Conservation (phyloP, 2,329 filamentous ascomycete species). For the Penicillium sp. region DNA sequence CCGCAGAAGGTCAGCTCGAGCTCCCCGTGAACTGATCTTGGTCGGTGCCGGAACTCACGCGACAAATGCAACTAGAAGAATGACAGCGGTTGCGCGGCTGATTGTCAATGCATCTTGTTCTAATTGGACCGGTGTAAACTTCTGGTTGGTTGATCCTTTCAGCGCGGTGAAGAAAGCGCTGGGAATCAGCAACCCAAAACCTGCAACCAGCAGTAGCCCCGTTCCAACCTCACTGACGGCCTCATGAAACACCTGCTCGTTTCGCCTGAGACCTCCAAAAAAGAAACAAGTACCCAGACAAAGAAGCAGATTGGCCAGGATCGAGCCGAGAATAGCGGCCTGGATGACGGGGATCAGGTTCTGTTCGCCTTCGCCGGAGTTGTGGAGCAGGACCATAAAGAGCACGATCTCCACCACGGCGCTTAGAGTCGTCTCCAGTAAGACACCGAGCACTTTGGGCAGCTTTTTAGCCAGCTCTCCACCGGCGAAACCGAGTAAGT, state of each 20-base stretch:
- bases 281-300: constrained; percentile 79
- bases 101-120: constrained; percentile 55
- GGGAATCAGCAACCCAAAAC: constrained; percentile 47
- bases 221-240: constrained; percentile 74
- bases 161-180: constrained; percentile 46
- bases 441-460: constrained; percentile 58
- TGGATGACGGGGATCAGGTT: constrained; percentile 63
- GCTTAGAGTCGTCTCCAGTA: constrained; percentile 56
- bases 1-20: not conserved
- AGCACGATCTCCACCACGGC: constrained; percentile 76
- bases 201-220: constrained; percentile 71
- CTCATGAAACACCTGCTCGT: constrained; percentile 66
- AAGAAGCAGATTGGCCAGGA: constrained; percentile 73
- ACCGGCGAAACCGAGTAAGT: constrained; percentile 68
- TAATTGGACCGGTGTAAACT: constrained; percentile 41
- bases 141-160: constrained; percentile 37
- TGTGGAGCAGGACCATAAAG: constrained; percentile 68
- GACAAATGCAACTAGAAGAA: constrained; percentile 64
- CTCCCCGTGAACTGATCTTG: not conserved
- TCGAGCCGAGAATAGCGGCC: constrained; percentile 76
- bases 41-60: constrained; percentile 44
- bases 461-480: constrained; percentile 68
- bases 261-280: constrained; percentile 62
- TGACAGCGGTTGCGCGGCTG: constrained; percentile 64
- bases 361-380: constrained; percentile 42